Evolutionary conservation across 2,329 filamentous ascomycete genomes (phyloP).

Genomic region (Calonectria pseudoturangicola): DNA sequence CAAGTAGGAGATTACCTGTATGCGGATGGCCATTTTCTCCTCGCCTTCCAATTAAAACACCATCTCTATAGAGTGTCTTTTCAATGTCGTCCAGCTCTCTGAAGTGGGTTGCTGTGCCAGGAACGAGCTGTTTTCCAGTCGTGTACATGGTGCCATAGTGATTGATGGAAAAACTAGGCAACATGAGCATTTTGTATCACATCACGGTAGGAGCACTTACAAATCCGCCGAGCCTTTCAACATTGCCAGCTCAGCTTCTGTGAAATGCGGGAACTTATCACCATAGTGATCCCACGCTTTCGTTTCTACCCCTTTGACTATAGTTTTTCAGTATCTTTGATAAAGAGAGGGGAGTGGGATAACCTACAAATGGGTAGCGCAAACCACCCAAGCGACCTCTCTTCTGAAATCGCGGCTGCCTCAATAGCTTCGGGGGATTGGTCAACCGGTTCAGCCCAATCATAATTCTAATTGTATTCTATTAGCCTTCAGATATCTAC

Average conservation of each 20-base stretch:
- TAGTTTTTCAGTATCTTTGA: neutral
- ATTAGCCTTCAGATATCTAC: neutral
- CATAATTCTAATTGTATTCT: conserved; percentile 7
- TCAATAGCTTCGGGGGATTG: conserved; percentile 5
- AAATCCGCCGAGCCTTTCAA: conserved; percentile 28
- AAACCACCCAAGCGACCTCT: conserved; percentile 23
- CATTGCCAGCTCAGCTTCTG: neutral
- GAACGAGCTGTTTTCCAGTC: conserved; percentile 8
- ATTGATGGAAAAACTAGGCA: conserved; percentile 10
- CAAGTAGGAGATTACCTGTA: neutral
- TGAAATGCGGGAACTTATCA: conserved; percentile 12
- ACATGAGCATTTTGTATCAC: neutral
- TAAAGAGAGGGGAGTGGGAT: too few relatives aligned
- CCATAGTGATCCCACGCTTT: conserved; percentile 23
- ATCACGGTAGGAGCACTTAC: neutral
- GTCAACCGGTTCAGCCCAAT: conserved; percentile 25
- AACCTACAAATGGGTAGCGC: conserved; percentile 22
- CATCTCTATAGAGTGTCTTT: conserved; percentile 22
- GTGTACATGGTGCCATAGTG: conserved; percentile 31
- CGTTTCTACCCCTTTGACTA: conserved; percentile 28
- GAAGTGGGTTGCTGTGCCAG: conserved; percentile 8
- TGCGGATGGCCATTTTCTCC: conserved; percentile 30
- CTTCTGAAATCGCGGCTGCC: conserved; percentile 13
- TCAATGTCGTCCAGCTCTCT: conserved; percentile 22
- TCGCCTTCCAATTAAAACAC: conserved; percentile 14